Evolutionary conservation across 768 basidiomycete species (phyloP), one percentile per base, ranked within the genome.

Genomic region (Rhodotorula diobovata): DNA sequence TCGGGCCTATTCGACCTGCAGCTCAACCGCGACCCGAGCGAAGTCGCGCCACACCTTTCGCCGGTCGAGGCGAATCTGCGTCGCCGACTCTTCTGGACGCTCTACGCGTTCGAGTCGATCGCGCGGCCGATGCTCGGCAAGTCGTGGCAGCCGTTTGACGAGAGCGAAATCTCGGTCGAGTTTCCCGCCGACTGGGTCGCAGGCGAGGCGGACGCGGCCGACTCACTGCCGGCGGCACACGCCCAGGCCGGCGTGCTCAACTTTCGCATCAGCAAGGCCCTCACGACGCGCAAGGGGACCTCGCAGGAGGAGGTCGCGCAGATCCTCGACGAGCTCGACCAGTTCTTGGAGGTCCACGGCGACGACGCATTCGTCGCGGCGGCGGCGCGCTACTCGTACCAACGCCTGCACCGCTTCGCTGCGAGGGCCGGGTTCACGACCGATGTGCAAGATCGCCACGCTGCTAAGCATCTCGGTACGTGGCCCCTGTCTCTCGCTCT

Each of bases 21-120:
- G 20, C 57, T 75, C 20, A 39, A 69, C 35, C 45, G 59, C 48
- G 74, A 75, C 46, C 74, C 74, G 8, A 48, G 56, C 35, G 70
- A 72, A n/a, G 50, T 62, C 11, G 46, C 35, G 0, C 37, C 41
- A 8, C 9, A 30, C 4, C n/a, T 61, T 21, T 46, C 65, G 4
- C 70, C 67, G 0, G 34, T 64, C 25, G 70, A 72, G 21, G 46
- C 45, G 12, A 61, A 75, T 30, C 37, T 54, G 8, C 70, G 70
- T 16, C 37, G 74, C 5, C 61, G 67, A 7, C 32, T 66, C 21
- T 75, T 68, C 34, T 72, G 67, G 70, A 37, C 67, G 7, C 62
- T 66, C 15, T 72, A 64, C 61, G 8, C 7, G 3, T 57, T 16
- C 48, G 34, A 53, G 35, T 56, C 66, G 1, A 51, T 68, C 58